phyloP scores from a whole-genome alignment of 768 basidiomycete species.

The Tricholoma saponaceum region DNA sequence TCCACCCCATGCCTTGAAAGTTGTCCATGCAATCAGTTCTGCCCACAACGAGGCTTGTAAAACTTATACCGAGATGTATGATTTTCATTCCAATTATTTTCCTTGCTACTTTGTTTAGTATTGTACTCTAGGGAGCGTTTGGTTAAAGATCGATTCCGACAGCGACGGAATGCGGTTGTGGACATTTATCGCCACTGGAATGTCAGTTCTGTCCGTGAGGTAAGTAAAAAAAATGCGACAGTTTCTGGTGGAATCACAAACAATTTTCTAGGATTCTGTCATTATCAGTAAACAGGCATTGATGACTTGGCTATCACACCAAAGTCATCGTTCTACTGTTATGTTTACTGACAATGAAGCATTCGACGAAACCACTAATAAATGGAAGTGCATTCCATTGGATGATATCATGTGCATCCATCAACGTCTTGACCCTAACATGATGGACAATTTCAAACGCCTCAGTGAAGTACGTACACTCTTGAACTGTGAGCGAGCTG shows the following conservation, averaged over 20 bases:
- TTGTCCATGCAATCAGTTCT: constrained; percentile 52
- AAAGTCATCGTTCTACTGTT: constrained; percentile 27
- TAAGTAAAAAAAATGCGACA: constrained; percentile 19
- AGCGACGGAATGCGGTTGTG: constrained; percentile 49
- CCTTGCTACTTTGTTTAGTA: background rate
- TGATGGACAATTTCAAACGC: constrained; percentile 62
- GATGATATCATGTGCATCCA: constrained; percentile 61
- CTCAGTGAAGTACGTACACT: constrained; percentile 45
- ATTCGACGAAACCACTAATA: constrained; percentile 5
- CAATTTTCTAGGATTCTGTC: constrained; percentile 38
- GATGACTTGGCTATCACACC: constrained; percentile 53
- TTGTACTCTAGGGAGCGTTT: constrained; percentile 36
- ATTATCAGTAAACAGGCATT: constrained; percentile 61
- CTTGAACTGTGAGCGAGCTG: background rate
- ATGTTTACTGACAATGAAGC: background rate
- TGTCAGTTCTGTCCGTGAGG: constrained; percentile 42
- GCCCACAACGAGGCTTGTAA: constrained; percentile 52
- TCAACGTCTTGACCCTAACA: constrained; percentile 54
- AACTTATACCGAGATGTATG: constrained; percentile 41
- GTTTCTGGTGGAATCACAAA: background rate
- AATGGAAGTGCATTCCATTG: constrained; percentile 27
- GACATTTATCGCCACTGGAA: constrained; percentile 65
- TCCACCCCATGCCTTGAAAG: constrained; percentile 49
- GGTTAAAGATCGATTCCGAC: constrained; percentile 41
- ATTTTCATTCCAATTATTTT: constrained; percentile 12